phyloP scores from a whole-genome alignment of 177 flowering plant genomes.

The Vitis hybrid region DNA sequence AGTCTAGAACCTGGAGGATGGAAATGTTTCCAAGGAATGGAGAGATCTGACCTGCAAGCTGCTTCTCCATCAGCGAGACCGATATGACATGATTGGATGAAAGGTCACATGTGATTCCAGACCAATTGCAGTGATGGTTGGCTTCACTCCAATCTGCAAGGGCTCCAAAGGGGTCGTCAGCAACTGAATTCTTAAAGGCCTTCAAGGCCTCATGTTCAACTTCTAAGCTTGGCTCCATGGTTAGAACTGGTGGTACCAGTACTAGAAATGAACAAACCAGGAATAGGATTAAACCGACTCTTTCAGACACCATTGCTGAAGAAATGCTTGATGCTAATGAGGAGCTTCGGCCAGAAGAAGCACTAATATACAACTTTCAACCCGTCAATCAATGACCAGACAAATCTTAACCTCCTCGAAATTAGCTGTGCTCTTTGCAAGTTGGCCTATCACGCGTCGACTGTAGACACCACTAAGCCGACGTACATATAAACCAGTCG shows the following conservation, averaged over 20 bases:
- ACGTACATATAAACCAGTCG: too few relatives aligned
- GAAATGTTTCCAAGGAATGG: constrained; percentile 69
- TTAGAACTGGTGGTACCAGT: constrained; percentile 1
- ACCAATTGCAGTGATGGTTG: constrained; percentile 75
- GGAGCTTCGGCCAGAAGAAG: too few relatives aligned
- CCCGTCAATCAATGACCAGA: too few relatives aligned
- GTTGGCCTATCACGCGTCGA: too few relatives aligned
- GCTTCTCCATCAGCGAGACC: constrained; percentile 40
- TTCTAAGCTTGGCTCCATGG: constrained; percentile 24
- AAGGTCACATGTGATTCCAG: constrained; percentile 63
- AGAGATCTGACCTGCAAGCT: constrained; percentile 60
- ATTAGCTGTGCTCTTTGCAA: too few relatives aligned
- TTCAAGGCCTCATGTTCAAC: constrained; percentile 52
- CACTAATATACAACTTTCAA: too few relatives aligned
- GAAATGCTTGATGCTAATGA: background rate
- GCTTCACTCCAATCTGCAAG: constrained; percentile 51
- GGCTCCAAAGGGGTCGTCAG: constrained; percentile 48
- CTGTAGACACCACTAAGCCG: too few relatives aligned
- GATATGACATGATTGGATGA: constrained; percentile 35
- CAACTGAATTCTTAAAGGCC: constrained; percentile 55
- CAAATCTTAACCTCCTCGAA: too few relatives aligned
- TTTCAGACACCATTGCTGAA: constrained; percentile 14
- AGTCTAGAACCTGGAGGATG: constrained; percentile 63
- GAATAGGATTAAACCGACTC: constrained; percentile 2
- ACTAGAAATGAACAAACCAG: constrained; percentile 16